Base-by-base conservation (phyloP, 2,329 filamentous ascomycete species). In the Fusarium stilboides region DNA sequence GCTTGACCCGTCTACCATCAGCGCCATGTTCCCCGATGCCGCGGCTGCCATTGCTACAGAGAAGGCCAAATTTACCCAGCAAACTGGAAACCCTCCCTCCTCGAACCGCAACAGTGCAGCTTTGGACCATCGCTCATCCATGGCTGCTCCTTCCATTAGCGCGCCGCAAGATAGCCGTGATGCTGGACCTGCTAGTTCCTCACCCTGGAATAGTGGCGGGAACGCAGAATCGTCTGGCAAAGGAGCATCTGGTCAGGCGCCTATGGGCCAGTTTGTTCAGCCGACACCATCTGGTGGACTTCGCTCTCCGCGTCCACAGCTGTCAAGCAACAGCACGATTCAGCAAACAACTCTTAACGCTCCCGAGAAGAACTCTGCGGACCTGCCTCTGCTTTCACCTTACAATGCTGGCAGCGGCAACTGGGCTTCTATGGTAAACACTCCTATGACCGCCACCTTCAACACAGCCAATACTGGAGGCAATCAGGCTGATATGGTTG, bases 371-470 rank as follows among this genome's bases (percentile, higher is more conserved):
- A 86, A 89, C 52, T 82, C 81, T 13, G 78, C 83, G n/a, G 94
- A 95, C 58, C 86, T 97, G 75, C 94, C 94, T 5, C 82, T 97
- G 68, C 85, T 99, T 61, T 98, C 96, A 19, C 96, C 96, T 0
- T 95, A 91, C 67, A 89, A 88, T 65, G 86, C 91, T 36, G 88
- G 91, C 53, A 94, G 94, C 78, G 94, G 93, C 58, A 98, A 96
- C 84, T 99, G 96, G 96, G 96, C 96, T 24, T 98, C 96, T 10
- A 97, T 98, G 92, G 91, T 97, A 69, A 98, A 97, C 82, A 99
- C 96, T 3, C 96, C 96, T 3, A 97, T 98, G 92, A 93, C 95
- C 7, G 84, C 93, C 40, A 95, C 91, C 71, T 99, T 98, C 80
- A 91, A 87, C 68, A 81, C 85, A 17, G 74, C 70, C 55, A 79